Base-by-base conservation (phyloP, 2,329 filamentous ascomycete genomes). In the Curvularia eragrostidis region DNA sequence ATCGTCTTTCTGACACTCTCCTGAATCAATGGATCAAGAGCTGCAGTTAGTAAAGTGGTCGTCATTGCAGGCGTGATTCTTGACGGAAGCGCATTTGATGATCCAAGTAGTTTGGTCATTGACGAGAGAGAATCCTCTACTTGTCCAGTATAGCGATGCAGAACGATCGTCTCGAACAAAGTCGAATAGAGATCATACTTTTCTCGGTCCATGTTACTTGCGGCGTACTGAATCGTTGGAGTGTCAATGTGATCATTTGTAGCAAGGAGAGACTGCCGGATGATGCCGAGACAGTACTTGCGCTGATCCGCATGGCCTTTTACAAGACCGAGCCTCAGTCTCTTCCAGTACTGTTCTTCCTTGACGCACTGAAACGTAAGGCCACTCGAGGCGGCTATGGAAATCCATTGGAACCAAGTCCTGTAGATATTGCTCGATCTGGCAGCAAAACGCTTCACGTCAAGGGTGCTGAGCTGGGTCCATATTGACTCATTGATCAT, bases 141-240 rank as follows among this genome's bases (percentile, higher is more conserved):
- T 56, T 83, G 81, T 56, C 83, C 83, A 41, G 79, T 63, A 58
- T 83, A 83, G 23, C 81, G 75, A 38, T 80, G 79, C 19, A 83
- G 73, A 7, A 82, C 76, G 15, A 83, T 77, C 0, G 77, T 82
- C 55, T 83, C 80, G 56, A 80, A 83, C 1, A 83, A 67, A 4
- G 75, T 77, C 41, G 77, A 78, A 53, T 77, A 83, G 30, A 76
- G 75, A 6, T 77, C 73, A 59, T 81, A 83, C 26, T 78, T 75
- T 18, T 58, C 58, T 18, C 68, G 41, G 46, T 73, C 73, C 2
- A 48, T 21, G 7, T 42, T 28, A 39, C 66, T 58, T 15, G 71
- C 43, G 34, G 61, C 30, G 26, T 74, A 59, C 12, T 47, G 43
- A 64, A 77, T 74, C 0, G 58, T 52, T 7, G 62, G 48, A 4